Conservation (phyloP, 1,139 yeast genomes). For the Suhomyces yuchorum region DNA sequence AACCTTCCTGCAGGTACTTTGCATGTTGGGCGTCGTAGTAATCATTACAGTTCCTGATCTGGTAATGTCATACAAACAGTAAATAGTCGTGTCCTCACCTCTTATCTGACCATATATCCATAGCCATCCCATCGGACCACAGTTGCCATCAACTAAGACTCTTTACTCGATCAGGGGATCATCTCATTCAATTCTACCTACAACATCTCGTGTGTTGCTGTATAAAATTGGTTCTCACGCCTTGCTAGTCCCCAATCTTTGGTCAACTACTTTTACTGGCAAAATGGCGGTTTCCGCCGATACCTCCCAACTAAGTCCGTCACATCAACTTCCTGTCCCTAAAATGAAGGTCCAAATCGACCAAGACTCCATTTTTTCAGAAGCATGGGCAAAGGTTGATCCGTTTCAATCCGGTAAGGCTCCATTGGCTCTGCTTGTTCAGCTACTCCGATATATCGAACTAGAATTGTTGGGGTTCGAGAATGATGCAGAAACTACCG, state of each 20-base stretch:
- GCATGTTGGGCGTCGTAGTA: not conserved
- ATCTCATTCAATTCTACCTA: not conserved
- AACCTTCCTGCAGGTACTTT: not conserved
- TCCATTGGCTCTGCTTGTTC: constrained; percentile 9
- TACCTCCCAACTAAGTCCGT: not conserved
- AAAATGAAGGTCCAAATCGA: not conserved
- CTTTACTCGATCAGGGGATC: not conserved
- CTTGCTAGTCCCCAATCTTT: not conserved
- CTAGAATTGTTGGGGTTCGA: constrained; percentile 11
- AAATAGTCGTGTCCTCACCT: constrained; percentile 9
- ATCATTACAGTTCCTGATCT: constrained; percentile 13
- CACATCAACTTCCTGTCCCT: not conserved
- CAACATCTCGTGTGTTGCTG: not conserved
- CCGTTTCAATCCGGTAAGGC: constrained; percentile 6
- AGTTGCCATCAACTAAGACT: not conserved
- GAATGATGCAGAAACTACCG: not conserved
- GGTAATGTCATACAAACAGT: constrained; percentile 8
- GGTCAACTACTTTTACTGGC: not conserved
- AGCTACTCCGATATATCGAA: constrained; percentile 14
- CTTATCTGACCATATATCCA: not conserved
- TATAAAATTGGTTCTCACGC: not conserved
- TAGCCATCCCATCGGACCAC: not conserved
- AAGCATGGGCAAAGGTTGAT: constrained; percentile 15
- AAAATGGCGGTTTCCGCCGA: not conserved
- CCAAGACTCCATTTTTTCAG: constrained; percentile 11